Evolutionary conservation across 1,284 basidiomycete genomes (phyloP), one percentile per base, ranked within the genome.

Genomic region (Earliella scabrosa): DNA sequence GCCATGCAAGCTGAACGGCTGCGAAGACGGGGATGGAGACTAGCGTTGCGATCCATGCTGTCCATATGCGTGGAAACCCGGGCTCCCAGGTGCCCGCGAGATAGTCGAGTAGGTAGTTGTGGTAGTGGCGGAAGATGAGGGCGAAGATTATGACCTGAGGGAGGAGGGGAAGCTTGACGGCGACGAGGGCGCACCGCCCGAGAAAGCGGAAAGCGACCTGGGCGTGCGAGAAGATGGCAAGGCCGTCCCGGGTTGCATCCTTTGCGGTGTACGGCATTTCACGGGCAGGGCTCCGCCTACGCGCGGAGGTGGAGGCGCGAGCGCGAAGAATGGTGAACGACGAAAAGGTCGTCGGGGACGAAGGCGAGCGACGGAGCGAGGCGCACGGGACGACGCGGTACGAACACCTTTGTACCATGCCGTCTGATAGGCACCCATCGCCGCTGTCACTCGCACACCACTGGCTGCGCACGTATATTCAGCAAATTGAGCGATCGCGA

Each of bases 21-120:
- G 66, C 61, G 52, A 63, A 65, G 41, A 61, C 21, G 14, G 65
- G 63, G 24, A 63, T 44, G 20, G 60, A 44, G 26, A 32, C 31
- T 40, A 68, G 61, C 38, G 58, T 38, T n/a, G 65, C 51, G 31
- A 66, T 55, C 60, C 61, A 66, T 10, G 50, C 35, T 20, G 59
- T 59, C 63, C 63, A 68, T 0, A 45, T 54, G 24, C 23, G 48
- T 1, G 66, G 67, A 36, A 66, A 67, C 2, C 34, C 64, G 13
- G 57, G 56, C 32, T 58, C 20, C 67, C 63, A 66, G 23, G 59
- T 46, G 5, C 49, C 60, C 16, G 54, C 48, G 27, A 63, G 46
- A 31, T 50, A 26, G 3, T 46, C 20, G 41, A 63, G 41, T 41
- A 52, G 39, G 44, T 50, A 35, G 45, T 41, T 39, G 18, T 45